Evolutionary conservation across 2,329 filamentous ascomycete species (phyloP).

Genomic region (Trichoderma sp.): DNA sequence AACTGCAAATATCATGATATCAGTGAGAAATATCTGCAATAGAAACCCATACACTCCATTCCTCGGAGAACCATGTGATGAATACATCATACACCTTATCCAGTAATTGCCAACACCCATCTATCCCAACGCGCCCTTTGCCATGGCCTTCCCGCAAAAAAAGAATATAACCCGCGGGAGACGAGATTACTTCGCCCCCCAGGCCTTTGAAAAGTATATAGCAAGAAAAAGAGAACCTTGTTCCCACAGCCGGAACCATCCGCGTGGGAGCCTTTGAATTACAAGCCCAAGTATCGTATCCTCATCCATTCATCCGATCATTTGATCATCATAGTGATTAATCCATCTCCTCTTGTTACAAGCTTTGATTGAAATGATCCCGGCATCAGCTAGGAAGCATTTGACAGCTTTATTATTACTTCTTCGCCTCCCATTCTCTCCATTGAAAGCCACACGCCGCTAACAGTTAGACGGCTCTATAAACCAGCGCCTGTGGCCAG

Average conservation of each 20-base stretch:
- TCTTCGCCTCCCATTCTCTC: not conserved
- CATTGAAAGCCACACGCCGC: not conserved
- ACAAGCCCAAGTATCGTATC: constrained; percentile 37
- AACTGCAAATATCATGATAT: constrained; percentile 17
- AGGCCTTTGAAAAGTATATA: constrained; percentile 20
- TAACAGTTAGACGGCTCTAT: not conserved
- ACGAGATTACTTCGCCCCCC: not conserved
- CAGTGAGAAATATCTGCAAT: constrained; percentile 1
- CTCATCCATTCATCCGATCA: constrained; percentile 42
- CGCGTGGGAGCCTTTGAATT: constrained; percentile 14
- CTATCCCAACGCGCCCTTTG: constrained; percentile 27
- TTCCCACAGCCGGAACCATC: constrained; percentile 11
- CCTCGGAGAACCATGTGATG: constrained; percentile 19
- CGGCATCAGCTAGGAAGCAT: not conserved
- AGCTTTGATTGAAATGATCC: constrained; percentile 5
- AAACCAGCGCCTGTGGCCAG: constrained; percentile 31
- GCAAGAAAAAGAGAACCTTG: constrained; percentile 19
- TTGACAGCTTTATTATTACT: constrained; percentile 1
- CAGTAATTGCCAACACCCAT: constrained; percentile 24
- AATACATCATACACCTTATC: constrained; percentile 23
- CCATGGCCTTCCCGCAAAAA: constrained; percentile 21
- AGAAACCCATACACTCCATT: not conserved
- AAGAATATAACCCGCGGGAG: constrained; percentile 13
- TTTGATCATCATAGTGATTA: constrained; percentile 39
- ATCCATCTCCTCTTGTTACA: constrained; percentile 33